These are phyloP conservation scores for Musa itinerans DNA, from an alignment of 176 grass and related monocot genomes.

Conservation along the genomic window DNA sequence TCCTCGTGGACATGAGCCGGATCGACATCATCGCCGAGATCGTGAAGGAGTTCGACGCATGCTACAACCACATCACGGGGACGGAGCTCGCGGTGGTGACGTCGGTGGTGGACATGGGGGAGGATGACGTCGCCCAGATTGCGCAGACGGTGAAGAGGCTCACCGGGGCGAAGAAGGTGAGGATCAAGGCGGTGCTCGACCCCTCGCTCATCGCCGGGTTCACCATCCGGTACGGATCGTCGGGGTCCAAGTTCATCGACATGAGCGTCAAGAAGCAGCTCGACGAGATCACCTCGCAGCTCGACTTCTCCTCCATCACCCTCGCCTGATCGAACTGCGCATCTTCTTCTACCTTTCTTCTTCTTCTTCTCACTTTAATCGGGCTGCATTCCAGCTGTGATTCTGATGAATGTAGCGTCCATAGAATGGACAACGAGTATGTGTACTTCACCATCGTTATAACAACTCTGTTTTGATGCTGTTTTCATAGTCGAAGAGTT, in stretches of 20 bases:
- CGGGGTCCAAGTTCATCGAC: slow-evolving; percentile 64
- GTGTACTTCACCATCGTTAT: too few relatives aligned
- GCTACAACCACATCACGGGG: slow-evolving; percentile 62
- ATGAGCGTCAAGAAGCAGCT: slow-evolving; percentile 90
- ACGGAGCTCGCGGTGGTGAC: slow-evolving; percentile 70
- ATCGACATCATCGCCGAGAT: slow-evolving; percentile 44
- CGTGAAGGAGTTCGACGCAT: slow-evolving; percentile 60
- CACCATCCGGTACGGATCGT: slow-evolving; percentile 66
- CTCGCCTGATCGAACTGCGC: slow-evolving; percentile 14
- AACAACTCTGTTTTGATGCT: too few relatives aligned
- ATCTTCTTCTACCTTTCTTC: too few relatives aligned
- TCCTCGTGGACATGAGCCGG: slow-evolving; percentile 62
- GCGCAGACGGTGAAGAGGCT: slow-evolving; percentile 57
- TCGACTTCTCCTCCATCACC: slow-evolving; percentile 43
- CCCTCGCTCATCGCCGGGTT: slow-evolving; percentile 74
- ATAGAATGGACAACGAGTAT: too few relatives aligned
- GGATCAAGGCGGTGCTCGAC: slow-evolving; percentile 63
- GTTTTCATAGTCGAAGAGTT: too few relatives aligned
- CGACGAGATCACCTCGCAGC: slow-evolving; percentile 55
- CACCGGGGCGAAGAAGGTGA: slow-evolving; percentile 67
- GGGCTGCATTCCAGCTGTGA: too few relatives aligned
- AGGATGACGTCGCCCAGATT: slow-evolving; percentile 76
- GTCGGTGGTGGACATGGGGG: slow-evolving; percentile 80
- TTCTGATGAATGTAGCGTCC: too few relatives aligned
- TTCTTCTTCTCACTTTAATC: too few relatives aligned